A percentile compares a stretch with the other conserved stretches of the same genome.
These are phyloP conservation scores for Macrocybe gigantea DNA, from an alignment of 768 basidiomycete genomes.

Conservation along the genomic window DNA sequence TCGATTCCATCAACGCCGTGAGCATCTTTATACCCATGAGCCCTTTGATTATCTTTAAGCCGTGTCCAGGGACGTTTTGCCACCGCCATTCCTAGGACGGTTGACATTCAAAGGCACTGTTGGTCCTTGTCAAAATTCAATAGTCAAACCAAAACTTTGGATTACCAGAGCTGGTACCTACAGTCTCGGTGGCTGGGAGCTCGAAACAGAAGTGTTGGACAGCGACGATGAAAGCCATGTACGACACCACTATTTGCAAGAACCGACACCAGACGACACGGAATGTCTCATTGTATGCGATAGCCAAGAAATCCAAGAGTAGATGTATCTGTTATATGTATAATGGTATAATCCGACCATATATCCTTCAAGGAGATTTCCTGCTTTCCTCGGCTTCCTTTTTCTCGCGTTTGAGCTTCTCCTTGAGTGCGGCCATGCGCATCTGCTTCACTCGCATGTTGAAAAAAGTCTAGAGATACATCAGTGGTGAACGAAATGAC, in stretches of 20 bases:
- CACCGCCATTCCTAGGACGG: constrained; percentile 59
- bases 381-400: constrained; percentile 18
- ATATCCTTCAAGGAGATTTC: constrained; percentile 9
- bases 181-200: constrained; percentile 58
- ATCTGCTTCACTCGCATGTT: constrained; percentile 68
- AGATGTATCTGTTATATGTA: background rate
- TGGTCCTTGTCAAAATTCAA: constrained; percentile 37
- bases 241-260: constrained; percentile 30
- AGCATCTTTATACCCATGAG: background rate
- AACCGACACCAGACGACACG: constrained; percentile 19
- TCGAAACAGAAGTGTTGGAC: constrained; percentile 57
- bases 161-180: constrained; percentile 60
- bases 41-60: background rate
- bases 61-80: constrained; percentile 31
- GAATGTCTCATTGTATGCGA: constrained; percentile 22
- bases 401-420: constrained; percentile 37
- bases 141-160: constrained; percentile 50
- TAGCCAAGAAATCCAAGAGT: background rate
- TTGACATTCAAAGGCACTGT: constrained; percentile 60
- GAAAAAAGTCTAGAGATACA: constrained; percentile 52
- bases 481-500: constrained; percentile 3
- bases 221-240: constrained; percentile 6
- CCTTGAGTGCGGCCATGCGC: constrained; percentile 43
- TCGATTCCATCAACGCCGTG: constrained; percentile 9
- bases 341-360: background rate